A percentile compares a stretch with the other conserved stretches of the same genome.
phyloP scores from a whole-genome alignment of 805 yeast genomes.

The Spathaspora passalidarum region DNA sequence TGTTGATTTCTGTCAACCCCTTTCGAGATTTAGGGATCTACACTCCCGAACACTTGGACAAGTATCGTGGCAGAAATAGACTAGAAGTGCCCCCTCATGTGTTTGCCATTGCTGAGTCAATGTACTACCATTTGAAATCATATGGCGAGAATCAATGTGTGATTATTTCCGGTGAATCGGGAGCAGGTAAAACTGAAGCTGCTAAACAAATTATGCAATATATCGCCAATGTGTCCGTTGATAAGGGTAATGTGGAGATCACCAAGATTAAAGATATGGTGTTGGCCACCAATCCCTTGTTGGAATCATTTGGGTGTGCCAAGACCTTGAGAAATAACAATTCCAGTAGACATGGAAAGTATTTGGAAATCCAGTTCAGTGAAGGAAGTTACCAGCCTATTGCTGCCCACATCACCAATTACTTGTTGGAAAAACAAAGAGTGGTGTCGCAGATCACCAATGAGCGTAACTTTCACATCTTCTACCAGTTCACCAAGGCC shows the following conservation, averaged over 20 bases:
- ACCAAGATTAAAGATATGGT: conserved; percentile 95
- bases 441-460: conserved; percentile 92
- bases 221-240: conserved; percentile 83
- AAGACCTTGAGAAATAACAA: conserved; percentile 86
- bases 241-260: conserved; percentile 61
- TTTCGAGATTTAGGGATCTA: conserved; percentile 95
- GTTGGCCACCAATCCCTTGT: conserved; percentile 89
- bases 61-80: conserved; percentile 88
- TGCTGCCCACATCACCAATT: conserved; percentile 94
- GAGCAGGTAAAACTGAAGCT: conserved; percentile 98
- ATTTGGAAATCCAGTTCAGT: conserved; percentile 87
- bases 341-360: conserved; percentile 90
- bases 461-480: conserved; percentile 96
- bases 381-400: conserved; percentile 74
- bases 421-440: conserved; percentile 89
- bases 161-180: conserved; percentile 95
- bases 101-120: conserved; percentile 93
- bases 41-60: conserved; percentile 69
- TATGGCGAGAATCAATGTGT: conserved; percentile 96
- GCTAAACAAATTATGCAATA: conserved; percentile 98
- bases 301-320: conserved; percentile 93
- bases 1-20: conserved; percentile 93
- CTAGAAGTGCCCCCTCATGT: conserved; percentile 98
- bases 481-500: conserved; percentile 91
- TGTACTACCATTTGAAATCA: conserved; percentile 93